A percentile compares a stretch with the other conserved stretches of the same genome.
These are phyloP conservation scores for Lithohypha guttulata DNA, from an alignment of 2,329 filamentous ascomycete species.

Conservation along the genomic window DNA sequence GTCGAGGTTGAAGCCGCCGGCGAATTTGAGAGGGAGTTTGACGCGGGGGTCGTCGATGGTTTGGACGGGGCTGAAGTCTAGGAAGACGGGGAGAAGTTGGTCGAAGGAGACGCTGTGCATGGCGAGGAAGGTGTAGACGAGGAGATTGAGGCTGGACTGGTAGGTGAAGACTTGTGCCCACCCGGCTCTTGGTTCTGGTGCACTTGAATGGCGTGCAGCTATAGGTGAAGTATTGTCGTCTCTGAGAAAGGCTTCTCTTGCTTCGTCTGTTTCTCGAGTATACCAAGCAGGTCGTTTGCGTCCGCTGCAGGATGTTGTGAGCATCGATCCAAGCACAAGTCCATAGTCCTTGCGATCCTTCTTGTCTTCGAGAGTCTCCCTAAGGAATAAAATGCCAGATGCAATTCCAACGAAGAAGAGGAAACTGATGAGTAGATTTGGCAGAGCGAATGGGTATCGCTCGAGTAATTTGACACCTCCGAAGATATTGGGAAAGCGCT, in stretches of 20 bases:
- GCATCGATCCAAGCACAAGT: slow-evolving; percentile 56
- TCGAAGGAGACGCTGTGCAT: slow-evolving; percentile 78
- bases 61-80: slow-evolving; percentile 57
- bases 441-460: slow-evolving; percentile 69
- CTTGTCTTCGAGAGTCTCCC: slow-evolving; percentile 71
- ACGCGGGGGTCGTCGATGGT: slow-evolving; percentile 44
- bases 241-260: slow-evolving; percentile 27
- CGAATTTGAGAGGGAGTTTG: slow-evolving; percentile 67
- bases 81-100: slow-evolving; percentile 77
- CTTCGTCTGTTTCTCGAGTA: slow-evolving; percentile 15
- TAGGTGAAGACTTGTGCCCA: slow-evolving; percentile 59
- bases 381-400: slow-evolving; percentile 66
- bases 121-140: slow-evolving; percentile 69
- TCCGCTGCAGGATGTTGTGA: slow-evolving; percentile 38
- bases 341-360: slow-evolving; percentile 64
- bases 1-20: slow-evolving; percentile 64
- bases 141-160: slow-evolving; percentile 64
- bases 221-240: slow-evolving; percentile 13
- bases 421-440: slow-evolving; percentile 64
- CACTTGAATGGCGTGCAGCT: slow-evolving; percentile 7
- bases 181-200: slow-evolving; percentile 24
- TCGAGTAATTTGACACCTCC: slow-evolving; percentile 57
- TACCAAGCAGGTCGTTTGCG: slow-evolving; percentile 9
- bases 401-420: slow-evolving; percentile 71
- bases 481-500: slow-evolving; percentile 62